phyloP scores from a whole-genome alignment of 139 green algal species.

The Nannochloris sp. region DNA sequence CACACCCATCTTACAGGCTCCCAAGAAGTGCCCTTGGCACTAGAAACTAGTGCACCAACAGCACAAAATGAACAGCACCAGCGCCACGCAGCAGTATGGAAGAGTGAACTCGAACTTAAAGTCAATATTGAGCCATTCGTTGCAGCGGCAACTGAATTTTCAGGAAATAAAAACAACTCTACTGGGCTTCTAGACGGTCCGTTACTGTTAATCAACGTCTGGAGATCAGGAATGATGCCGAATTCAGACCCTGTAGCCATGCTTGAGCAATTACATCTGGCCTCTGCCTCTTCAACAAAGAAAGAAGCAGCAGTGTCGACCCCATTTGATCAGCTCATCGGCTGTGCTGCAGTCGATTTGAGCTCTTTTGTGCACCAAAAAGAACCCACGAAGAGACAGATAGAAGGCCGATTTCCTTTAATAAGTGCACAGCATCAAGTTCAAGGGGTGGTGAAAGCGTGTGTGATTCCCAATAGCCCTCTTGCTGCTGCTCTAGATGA shows the following conservation, averaged over 20 bases:
- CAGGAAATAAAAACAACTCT: not conserved
- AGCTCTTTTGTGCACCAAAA: not conserved
- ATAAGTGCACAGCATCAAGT: not conserved
- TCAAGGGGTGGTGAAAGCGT: not conserved
- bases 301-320: not conserved
- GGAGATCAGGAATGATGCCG: no score
- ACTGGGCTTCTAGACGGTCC: not conserved
- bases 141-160: no score
- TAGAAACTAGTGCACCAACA: no score
- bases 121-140: not conserved
- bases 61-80: no score
- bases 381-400: not conserved
- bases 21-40: not conserved
- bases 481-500: not conserved
- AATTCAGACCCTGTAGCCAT: no score
- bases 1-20: not conserved
- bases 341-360: not conserved
- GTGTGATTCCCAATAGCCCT: not conserved
- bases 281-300: not conserved
- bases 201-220: not conserved
- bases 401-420: not conserved
- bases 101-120: not conserved
- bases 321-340: constrained; percentile 2
- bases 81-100: not conserved
- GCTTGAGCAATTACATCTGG: not conserved